Evolutionary conservation across 179 eudicot species (phyloP).

Genomic region (Corrigiola litoralis): DNA sequence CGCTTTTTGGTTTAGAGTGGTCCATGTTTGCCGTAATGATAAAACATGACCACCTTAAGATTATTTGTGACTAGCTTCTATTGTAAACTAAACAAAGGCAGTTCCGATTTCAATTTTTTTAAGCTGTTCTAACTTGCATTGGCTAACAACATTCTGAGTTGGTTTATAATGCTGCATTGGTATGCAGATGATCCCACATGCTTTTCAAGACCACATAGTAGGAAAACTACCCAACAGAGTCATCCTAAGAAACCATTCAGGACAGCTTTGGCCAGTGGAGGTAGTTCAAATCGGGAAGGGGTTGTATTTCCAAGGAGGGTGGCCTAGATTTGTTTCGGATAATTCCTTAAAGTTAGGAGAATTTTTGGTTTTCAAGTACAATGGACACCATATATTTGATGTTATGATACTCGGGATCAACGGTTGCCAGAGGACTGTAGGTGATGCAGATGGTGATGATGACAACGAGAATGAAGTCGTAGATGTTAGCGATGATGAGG

Average conservation of each 20-base stretch:
- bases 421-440: background rate
- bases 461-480: background rate
- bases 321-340: conserved; percentile 12
- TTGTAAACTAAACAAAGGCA: no score
- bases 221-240: conserved; percentile 12
- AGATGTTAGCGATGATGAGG: background rate
- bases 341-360: conserved; percentile 8
- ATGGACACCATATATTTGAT: conserved; percentile 10
- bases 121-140: no score
- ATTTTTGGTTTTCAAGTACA: conserved; percentile 12
- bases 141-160: no score
- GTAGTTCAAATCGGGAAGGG: background rate
- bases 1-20: no score
- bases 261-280: conserved; percentile 18
- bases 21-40: no score
- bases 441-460: background rate
- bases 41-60: no score
- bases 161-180: no score
- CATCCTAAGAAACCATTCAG: background rate
- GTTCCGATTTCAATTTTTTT: no score
- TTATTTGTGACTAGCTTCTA: no score
- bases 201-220: background rate
- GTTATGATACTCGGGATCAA: background rate
- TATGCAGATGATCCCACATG: conserved; percentile 22
- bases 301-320: conserved; percentile 3